Percentiles rank a stretch among this genome's conserved stretches.
phyloP scores from a whole-genome alignment of 1,284 basidiomycete genomes.

The Tilletia caries region DNA sequence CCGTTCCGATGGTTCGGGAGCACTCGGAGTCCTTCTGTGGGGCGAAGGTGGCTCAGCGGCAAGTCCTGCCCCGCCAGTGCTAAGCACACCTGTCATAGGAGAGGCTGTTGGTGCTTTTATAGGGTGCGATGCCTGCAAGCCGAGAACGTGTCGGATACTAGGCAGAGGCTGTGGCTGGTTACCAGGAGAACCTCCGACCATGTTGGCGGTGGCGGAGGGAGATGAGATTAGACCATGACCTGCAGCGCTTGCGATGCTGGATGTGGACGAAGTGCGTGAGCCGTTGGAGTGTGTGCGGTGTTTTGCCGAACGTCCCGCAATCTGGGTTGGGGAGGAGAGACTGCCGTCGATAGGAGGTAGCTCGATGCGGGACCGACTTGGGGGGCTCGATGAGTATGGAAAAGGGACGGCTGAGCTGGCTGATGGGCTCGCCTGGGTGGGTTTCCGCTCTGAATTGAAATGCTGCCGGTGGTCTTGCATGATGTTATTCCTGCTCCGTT shows the following conservation, averaged over 20 bases:
- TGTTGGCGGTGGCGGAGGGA: background rate
- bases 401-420: background rate
- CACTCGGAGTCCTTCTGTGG: background rate
- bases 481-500: background rate
- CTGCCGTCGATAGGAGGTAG: conserved; percentile 9
- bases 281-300: conserved; percentile 1
- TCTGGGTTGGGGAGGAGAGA: background rate
- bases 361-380: background rate
- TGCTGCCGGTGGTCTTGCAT: background rate
- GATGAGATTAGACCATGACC: background rate
- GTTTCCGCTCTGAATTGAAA: background rate
- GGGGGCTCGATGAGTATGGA: background rate
- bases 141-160: conserved; percentile 10
- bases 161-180: background rate
- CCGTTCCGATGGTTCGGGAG: background rate
- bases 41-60: background rate
- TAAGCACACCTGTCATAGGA: background rate
- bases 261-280: background rate
- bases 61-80: background rate
- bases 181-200: background rate
- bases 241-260: background rate
- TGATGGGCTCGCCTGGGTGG: background rate
- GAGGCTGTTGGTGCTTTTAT: background rate
- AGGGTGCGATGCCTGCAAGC: background rate
- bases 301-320: background rate